Evolutionary conservation across 108 stramenopile genomes (phyloP), one percentile per base, ranked within the genome.

Genomic region (Cyclotella cryptica): DNA sequence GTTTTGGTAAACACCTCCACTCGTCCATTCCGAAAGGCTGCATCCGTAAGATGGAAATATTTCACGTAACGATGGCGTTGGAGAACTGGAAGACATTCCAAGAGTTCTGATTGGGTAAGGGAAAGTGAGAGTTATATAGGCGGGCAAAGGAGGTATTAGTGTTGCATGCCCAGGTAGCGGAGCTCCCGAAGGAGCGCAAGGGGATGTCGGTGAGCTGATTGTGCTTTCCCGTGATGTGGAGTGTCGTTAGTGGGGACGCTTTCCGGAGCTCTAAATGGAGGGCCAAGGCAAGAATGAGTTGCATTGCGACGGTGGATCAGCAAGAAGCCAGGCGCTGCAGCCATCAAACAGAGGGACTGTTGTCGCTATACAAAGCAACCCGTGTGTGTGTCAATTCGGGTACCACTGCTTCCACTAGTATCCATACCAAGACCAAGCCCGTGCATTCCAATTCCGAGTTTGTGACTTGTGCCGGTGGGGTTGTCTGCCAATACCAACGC

Each of bases 161-260:
- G 10, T 27, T 47, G 19, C 47, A 69, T 18, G 22, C 22, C 68
- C 68, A 69, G 30, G 22, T 2, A 9, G 68, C 51, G 6, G 0
- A 14, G 18, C 51, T 40, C 6, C 68, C 68, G 15, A 52, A 69
- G 12, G 68, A 69, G 15, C 68, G 49, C 2, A 51, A 69, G 17
- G 68, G 68, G 30, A 69, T 53, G 19, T 69, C 68, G 6, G 68
- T 40, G 18, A 69, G 26, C 2, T 13, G 26, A 52, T 69, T 69
- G 8, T 47, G 19, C 12, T 35, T 18, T 7, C 68, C 68, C 0
- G 24, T 10, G 28, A 69, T 54, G 52, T 69, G 68, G 13, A 53
- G 52, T 12, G 52, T 1, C 1, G 68, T 53, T 27, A 69, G 28
- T 29, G 68, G 68, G 11, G 68, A 69, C 18, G 45, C 68, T 51